Base-by-base conservation (phyloP, 257 asterid genomes). In the Ehretia macrophylla region DNA sequence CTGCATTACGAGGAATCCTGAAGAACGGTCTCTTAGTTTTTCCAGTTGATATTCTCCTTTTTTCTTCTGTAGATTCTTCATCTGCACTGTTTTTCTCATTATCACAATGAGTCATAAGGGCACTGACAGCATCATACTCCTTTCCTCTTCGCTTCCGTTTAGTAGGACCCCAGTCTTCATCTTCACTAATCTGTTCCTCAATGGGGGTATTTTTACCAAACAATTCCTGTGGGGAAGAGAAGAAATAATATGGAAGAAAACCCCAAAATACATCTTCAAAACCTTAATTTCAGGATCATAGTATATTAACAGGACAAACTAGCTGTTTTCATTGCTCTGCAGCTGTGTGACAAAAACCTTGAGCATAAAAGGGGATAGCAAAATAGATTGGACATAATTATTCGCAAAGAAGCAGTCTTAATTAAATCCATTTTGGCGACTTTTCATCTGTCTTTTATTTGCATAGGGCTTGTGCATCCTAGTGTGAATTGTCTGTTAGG, bases 161-260 rank as follows among this genome's bases (percentile, higher is more conserved):
- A 55, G 73, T 67, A 60, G 99, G 99, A 47, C 95, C 99, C 99
- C 99, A 89, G 62, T 93, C 99, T 74, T 93, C 99, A 67, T 93
- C 99, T 44, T 93, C 99, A 75, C 96, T 93, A 64, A 84, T 69
- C 67, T 75, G 86, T 60, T 84, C 99, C 67, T 58, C 66, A 44
- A 67, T 75, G n/a, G 69, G 60, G 65, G 77, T 83, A 77, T 72
- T 77, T 70, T 75, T 93, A 55, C 97, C 99, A 78, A 93, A 93
- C 85, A 93, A 76, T 79, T 93, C 99, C 99, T 89, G 68, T 22
- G 65, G 44, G 51, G 62, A 68, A 64, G 38, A 58, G 57, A 65
- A 68, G 46, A 57, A 63, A 71, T 51, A 57, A 65, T 54, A 16
- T 20, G 56, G 38, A 32, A 57, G 14, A 17, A 32, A 17, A 35